A percentile compares a stretch with the other conserved stretches of the same genome.
Conservation (phyloP, 2,329 filamentous ascomycete genomes). For the Colletotrichum sojae region DNA sequence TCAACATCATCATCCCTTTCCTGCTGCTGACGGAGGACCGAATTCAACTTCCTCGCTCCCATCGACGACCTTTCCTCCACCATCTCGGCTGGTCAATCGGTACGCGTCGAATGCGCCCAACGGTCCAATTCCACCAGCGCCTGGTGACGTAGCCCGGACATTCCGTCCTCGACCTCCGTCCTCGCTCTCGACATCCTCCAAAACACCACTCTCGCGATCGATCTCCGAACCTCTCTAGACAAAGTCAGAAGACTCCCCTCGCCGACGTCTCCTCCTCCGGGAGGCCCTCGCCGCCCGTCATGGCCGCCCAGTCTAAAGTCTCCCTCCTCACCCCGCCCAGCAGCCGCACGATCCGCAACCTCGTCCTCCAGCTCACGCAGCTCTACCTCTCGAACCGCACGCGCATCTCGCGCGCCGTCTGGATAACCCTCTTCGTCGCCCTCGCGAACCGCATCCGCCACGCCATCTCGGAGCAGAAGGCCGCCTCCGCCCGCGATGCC, state of each 20-base stretch:
- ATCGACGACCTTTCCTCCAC: constrained; percentile 4
- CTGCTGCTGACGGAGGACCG: constrained; percentile 5
- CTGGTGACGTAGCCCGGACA: constrained; percentile 30
- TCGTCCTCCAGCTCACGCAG: constrained; percentile 76
- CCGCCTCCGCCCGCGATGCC: constrained; percentile 79
- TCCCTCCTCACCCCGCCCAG: constrained; percentile 62
- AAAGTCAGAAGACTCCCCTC: not conserved
- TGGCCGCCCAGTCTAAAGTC: constrained; percentile 85
- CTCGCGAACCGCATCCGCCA: constrained; percentile 90
- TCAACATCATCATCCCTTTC: constrained; percentile 7
- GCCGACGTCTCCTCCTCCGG: not conserved
- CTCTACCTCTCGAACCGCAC: constrained; percentile 86
- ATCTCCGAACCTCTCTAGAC: not conserved
- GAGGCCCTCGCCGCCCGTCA: constrained; percentile 52
- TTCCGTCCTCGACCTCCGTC: not conserved
- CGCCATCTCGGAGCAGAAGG: constrained; percentile 94
- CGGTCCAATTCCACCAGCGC: constrained; percentile 7
- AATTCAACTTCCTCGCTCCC: not conserved
- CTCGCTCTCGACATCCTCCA: not conserved
- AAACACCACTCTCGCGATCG: not conserved
- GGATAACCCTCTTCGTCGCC: constrained; percentile 84
- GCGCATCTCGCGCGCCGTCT: constrained; percentile 85
- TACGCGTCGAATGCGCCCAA: constrained; percentile 25
- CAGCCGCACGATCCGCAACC: constrained; percentile 75
- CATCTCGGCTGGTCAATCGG: constrained; percentile 1